Evolutionary conservation across 306 rosid species (phyloP), one percentile per base, ranked within the genome.

Genomic region (Pyrus pyrifolia): DNA sequence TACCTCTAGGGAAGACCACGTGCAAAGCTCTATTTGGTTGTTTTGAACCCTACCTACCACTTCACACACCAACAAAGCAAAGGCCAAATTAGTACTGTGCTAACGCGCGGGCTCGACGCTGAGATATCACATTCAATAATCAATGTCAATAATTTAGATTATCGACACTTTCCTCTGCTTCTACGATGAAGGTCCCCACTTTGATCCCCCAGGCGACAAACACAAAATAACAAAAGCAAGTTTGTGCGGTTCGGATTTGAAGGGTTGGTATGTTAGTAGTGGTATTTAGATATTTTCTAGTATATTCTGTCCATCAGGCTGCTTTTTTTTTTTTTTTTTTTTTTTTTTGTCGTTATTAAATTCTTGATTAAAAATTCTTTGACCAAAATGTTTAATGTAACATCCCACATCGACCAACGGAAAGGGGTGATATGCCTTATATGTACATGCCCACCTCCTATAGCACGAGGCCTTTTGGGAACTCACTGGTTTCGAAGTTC

Each of bases 1-100:
- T 14, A 40, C 53, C 8, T 72, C 55, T 58, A 59, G 76, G 67
- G 55, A 72, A 72, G 67, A 58, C 52, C 76, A 72, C 68, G 67
- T 72, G 76, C 68, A 17, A 10, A 59, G 55, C 68, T 72, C 25
- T 58, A 23, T 15, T 55, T 27, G 11, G 25, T 15, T 59, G 23
- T 22, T 57, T 14, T 44, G 12, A 18, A 31, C 9, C 45, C 42
- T 18, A 55, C 66, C 76, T 55, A 23, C 76, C 22, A 44, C 35
- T 49, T 8, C 52, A 31, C 75, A 55, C 29, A 52, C 31, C 35
- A 0, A 49, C 65, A 35, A 33, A 15, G 29, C 46, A 30, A 49
- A 51, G 12, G 68, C 55, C 76, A 58, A 72, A 31, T 7, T 1
- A 29, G 75, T 21, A 55, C 33, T 1, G 14, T 57, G 22, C 53